phyloP scores from a whole-genome alignment of 2,329 filamentous ascomycete species.

The Elsinoe perseae region DNA sequence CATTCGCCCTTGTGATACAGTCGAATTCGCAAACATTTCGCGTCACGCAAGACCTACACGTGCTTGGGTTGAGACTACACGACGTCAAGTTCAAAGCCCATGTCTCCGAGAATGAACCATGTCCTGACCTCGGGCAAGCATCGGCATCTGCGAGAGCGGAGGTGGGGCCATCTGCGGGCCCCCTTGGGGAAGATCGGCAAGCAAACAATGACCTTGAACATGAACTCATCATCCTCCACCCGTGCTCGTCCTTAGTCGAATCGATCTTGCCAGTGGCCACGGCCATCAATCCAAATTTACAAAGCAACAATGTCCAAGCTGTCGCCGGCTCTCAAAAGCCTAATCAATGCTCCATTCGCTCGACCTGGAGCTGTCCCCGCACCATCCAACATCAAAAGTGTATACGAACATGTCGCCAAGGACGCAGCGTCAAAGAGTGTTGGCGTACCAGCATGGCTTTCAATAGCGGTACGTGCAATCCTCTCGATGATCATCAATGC shows the following conservation, averaged over 20 bases:
- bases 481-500: neutral
- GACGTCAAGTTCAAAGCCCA: neutral
- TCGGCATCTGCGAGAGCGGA: neutral
- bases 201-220: neutral
- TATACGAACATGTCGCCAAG: constrained; percentile 57
- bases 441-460: constrained; percentile 57
- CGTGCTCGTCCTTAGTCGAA: too few relatives aligned
- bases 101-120: neutral
- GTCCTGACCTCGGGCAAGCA: neutral
- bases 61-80: too few relatives aligned
- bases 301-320: constrained; percentile 58
- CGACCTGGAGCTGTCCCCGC: constrained; percentile 58
- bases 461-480: constrained; percentile 49
- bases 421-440: constrained; percentile 57
- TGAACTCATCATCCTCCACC: too few relatives aligned
- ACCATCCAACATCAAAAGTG: constrained; percentile 52
- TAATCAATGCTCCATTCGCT: constrained; percentile 64
- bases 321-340: constrained; percentile 60
- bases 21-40: too few relatives aligned
- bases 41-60: too few relatives aligned
- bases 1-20: too few relatives aligned
- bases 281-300: neutral
- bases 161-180: neutral
- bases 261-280: too few relatives aligned
- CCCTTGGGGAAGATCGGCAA: neutral